Evolutionary conservation across 306 rosid genomes (phyloP).

Genomic region (Sicyos edulis): DNA sequence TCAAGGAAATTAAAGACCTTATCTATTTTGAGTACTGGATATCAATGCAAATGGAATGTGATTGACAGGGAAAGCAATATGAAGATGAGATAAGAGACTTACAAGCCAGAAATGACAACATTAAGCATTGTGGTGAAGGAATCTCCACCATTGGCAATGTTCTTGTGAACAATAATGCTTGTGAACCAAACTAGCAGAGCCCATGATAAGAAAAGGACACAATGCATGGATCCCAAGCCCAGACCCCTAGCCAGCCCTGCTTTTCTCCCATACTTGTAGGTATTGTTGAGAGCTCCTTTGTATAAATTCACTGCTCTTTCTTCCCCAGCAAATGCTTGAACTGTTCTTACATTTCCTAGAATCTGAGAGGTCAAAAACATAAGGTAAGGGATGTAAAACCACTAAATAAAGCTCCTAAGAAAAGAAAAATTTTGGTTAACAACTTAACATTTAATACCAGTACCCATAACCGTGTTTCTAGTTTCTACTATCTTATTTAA

Average conservation of each 20-base stretch:
- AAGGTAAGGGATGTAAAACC: background rate
- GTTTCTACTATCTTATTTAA: no score
- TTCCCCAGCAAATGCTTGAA: conserved; percentile 96
- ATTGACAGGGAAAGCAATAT: no score
- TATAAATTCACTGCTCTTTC: conserved; percentile 73
- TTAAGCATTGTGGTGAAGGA: conserved; percentile 98
- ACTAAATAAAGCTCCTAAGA: no score
- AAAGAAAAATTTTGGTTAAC: no score
- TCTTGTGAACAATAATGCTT: conserved; percentile 83
- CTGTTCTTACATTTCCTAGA: conserved; percentile 86
- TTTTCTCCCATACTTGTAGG: conserved; percentile 64
- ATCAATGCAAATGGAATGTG: no score
- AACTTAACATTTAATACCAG: no score
- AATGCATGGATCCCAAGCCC: conserved; percentile 82
- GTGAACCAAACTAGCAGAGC: conserved; percentile 87
- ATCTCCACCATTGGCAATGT: conserved; percentile 85
- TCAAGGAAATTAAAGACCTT: background rate
- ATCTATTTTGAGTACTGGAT: no score
- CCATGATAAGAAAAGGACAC: conserved; percentile 89
- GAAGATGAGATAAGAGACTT: conserved; percentile 29
- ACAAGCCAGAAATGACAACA: conserved; percentile 96
- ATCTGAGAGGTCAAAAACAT: conserved; percentile 39
- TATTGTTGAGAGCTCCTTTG: conserved; percentile 56
- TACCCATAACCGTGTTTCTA: no score
- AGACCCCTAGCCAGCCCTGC: conserved; percentile 91